Evolutionary conservation across 352 stramenopile species (phyloP), one percentile per base, ranked within the genome.

Genomic region (Pythium rhizo-oryzae): DNA sequence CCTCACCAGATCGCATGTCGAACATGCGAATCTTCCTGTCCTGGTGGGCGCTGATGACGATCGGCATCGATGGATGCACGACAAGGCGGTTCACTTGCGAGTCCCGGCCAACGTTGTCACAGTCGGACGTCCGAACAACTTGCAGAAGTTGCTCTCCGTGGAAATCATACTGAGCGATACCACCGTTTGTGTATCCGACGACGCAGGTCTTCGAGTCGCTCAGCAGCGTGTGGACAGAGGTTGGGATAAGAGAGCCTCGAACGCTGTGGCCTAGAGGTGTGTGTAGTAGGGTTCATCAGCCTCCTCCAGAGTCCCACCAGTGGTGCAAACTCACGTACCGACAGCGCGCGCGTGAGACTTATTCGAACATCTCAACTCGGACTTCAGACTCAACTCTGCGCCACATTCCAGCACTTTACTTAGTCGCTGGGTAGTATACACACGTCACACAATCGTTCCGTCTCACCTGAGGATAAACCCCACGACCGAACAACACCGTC

Each of bases 21-120:
- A 95, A 96, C 77, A 96, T 81, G 28, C 89, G 84, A 50, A 96
- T 87, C 70, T 93, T 93, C 28, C 78, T 70, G 64, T 96, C 89
- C 67, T 92, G 84, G 51, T 96, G 89, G 8, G 84, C 89, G 52
- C 82, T 88, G 67, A 96, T 84, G 44, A 85, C 83, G 13, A 96
- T 66, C 7, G 89, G 89, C 86, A 96, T 94, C 6, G 84, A 94
- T 9, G 89, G 89, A 59, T 96, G 89, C 16, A 89, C 79, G 30
- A 69, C 70, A 23, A 73, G 15, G 18, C 39, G 81, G 72, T 94
- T 96, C 15, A 96, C 79, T 87, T 96, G 89, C 4, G 73, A 77
- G n/a, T 84, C 74, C 1, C 77, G 76, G 23, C 82, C 82, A 37
- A 76, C 77, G 12, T 74, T 75, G 43, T 96, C 85, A n/a, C 84